Percentiles rank a stretch among this genome's conserved stretches.
phyloP scores from a whole-genome alignment of 345 rosid genomes.

The Eucalyptus camaldulensis region DNA sequence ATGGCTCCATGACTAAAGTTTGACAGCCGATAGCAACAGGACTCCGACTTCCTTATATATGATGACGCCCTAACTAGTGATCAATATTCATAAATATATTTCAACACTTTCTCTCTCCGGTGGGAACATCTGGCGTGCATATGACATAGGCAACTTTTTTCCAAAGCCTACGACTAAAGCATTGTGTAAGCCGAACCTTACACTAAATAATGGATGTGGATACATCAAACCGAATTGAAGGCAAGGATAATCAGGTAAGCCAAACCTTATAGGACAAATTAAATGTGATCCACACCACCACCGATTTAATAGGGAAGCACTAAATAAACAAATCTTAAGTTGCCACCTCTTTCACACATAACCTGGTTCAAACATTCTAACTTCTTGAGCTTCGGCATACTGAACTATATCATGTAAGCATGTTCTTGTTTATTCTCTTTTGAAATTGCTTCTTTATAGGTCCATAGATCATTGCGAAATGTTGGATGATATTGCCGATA shows the following conservation, averaged over 20 bases:
- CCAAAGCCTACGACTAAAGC: too few relatives aligned
- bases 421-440: too few relatives aligned
- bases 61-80: neutral
- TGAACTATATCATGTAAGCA: neutral
- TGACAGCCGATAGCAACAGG: rapidly evolving
- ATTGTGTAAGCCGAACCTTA: neutral
- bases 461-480: too few relatives aligned
- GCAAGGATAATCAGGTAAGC: neutral
- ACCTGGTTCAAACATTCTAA: neutral
- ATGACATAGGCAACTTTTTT: too few relatives aligned
- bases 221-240: neutral
- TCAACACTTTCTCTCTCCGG: too few relatives aligned
- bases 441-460: too few relatives aligned
- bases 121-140: rapidly evolving
- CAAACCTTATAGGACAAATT: neutral
- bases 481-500: neutral
- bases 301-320: neutral
- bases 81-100: too few relatives aligned
- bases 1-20: neutral
- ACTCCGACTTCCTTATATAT: neutral
- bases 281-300: neutral
- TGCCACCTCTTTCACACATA: neutral
- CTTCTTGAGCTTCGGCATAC: neutral
- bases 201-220: neutral
- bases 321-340: neutral